phyloP scores from a whole-genome alignment of 2,329 filamentous ascomycete genomes.

The Neopestalotiopsis clavispora region DNA sequence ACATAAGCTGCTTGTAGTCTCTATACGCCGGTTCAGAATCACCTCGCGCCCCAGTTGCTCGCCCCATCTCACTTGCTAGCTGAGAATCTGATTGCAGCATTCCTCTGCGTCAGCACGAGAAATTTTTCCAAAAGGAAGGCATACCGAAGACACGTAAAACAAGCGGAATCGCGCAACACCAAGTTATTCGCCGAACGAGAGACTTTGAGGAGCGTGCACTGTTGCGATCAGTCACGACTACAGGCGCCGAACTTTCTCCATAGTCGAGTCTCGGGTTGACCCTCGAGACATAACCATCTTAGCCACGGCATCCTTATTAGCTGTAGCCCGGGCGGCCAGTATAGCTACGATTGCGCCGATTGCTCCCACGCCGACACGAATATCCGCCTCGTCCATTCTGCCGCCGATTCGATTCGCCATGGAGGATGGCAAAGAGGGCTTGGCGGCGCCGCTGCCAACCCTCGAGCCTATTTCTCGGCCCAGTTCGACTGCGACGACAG shows the following conservation, averaged over 20 bases:
- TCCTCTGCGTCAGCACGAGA: neutral
- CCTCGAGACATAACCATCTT: conserved; percentile 25
- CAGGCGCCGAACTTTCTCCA: conserved; percentile 12
- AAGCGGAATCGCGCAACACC: neutral
- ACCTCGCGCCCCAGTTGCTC: conserved; percentile 6
- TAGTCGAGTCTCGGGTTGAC: conserved; percentile 24
- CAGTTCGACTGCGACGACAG: conserved; percentile 53
- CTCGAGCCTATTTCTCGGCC: conserved; percentile 56
- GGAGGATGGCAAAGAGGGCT: conserved; percentile 53
- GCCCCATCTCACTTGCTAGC: neutral
- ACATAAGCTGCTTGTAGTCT: conserved; percentile 1
- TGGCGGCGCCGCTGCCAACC: conserved; percentile 42
- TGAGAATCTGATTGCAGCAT: neutral
- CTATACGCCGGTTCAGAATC: neutral
- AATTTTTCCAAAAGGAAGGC: neutral
- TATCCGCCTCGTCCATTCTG: conserved; percentile 27
- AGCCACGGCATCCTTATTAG: conserved; percentile 29
- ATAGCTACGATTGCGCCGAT: conserved; percentile 28
- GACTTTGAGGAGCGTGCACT: neutral
- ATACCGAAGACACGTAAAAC: neutral
- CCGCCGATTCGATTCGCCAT: conserved; percentile 40
- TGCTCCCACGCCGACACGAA: conserved; percentile 25
- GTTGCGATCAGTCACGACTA: neutral
- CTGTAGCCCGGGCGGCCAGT: conserved; percentile 26
- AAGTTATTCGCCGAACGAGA: neutral